A percentile compares a stretch with the other conserved stretches of the same genome.
Conservation (phyloP, 2,329 filamentous ascomycete genomes). For the Xylariaceae sp. region DNA sequence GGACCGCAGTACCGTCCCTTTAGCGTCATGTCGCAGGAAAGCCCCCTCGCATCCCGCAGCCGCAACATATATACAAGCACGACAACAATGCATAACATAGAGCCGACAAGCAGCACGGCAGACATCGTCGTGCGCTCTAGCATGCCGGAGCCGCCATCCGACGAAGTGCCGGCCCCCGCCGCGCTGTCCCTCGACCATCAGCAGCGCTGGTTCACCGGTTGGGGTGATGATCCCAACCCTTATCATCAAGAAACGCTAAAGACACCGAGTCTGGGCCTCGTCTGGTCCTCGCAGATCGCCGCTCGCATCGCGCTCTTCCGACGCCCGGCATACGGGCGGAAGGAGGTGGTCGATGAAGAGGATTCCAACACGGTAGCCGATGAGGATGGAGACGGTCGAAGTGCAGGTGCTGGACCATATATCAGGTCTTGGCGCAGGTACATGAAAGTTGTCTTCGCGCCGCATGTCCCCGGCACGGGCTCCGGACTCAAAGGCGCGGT, state of each 20-base stretch:
- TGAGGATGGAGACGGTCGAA: conserved; percentile 46
- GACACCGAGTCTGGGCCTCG: conserved; percentile 84
- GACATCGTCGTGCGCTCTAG: conserved; percentile 44
- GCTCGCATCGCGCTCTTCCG: conserved; percentile 84
- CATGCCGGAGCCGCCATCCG: conserved; percentile 43
- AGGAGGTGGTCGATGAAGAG: conserved; percentile 44
- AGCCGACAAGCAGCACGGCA: conserved; percentile 51
- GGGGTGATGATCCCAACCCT: conserved; percentile 73
- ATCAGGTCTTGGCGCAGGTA: conserved; percentile 72
- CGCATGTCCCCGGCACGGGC: conserved; percentile 68
- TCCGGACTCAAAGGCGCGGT: conserved; percentile 58
- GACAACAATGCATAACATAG: conserved; percentile 38
- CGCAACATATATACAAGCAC: conserved; percentile 33
- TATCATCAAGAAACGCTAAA: conserved; percentile 61
- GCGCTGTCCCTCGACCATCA: conserved; percentile 84
- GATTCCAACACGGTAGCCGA: conserved; percentile 31
- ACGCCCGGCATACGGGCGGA: conserved; percentile 52
- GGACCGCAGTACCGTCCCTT: conserved; percentile 2
- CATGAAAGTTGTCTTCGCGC: conserved; percentile 90
- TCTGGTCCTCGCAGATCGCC: conserved; percentile 90
- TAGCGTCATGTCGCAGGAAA: conserved; percentile 49
- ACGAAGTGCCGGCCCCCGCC: conserved; percentile 46
- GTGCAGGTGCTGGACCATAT: conserved; percentile 48
- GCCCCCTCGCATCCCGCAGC: conserved; percentile 57
- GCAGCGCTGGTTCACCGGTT: conserved; percentile 93